A percentile compares a stretch with the other conserved stretches of the same genome.
These are phyloP conservation scores for Alternaria sp. DNA, from an alignment of 2,329 filamentous ascomycete genomes.

Conservation along the genomic window DNA sequence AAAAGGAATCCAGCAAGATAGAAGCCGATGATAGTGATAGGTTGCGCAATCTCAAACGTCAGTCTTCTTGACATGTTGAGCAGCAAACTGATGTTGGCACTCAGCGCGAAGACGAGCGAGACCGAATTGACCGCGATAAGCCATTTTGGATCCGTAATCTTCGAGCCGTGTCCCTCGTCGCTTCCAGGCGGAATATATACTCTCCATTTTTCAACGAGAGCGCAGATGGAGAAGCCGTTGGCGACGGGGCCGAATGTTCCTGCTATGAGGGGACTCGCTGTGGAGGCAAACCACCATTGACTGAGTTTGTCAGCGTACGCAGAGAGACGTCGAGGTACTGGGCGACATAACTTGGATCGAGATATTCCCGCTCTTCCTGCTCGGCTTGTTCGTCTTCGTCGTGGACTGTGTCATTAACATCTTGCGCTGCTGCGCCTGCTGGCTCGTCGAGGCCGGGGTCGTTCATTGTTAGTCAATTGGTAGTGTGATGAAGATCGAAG, in stretches of 20 bases:
- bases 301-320: slow-evolving; percentile 32
- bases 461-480: slow-evolving; percentile 31
- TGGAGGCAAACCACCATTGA: slow-evolving; percentile 68
- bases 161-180: slow-evolving; percentile 53
- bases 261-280: slow-evolving; percentile 63
- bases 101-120: slow-evolving; percentile 60
- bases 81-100: slow-evolving; percentile 61
- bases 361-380: slow-evolving; percentile 51
- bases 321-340: neutral
- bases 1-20: slow-evolving; percentile 61
- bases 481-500: neutral
- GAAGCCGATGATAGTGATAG: slow-evolving; percentile 67
- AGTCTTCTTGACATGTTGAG: slow-evolving; percentile 66
- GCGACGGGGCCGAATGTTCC: slow-evolving; percentile 63
- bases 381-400: slow-evolving; percentile 43
- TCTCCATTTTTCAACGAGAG: slow-evolving; percentile 63
- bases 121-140: slow-evolving; percentile 62
- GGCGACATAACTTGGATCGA: slow-evolving; percentile 50
- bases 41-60: slow-evolving; percentile 62
- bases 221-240: slow-evolving; percentile 62
- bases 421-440: slow-evolving; percentile 55
- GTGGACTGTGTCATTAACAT: slow-evolving; percentile 49
- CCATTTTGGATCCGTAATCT: slow-evolving; percentile 62
- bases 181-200: slow-evolving; percentile 56
- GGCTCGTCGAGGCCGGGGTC: slow-evolving; percentile 62